These are phyloP conservation scores for Penicillium sp. DNA, from an alignment of 2,329 filamentous ascomycete species.

Conservation along the genomic window DNA sequence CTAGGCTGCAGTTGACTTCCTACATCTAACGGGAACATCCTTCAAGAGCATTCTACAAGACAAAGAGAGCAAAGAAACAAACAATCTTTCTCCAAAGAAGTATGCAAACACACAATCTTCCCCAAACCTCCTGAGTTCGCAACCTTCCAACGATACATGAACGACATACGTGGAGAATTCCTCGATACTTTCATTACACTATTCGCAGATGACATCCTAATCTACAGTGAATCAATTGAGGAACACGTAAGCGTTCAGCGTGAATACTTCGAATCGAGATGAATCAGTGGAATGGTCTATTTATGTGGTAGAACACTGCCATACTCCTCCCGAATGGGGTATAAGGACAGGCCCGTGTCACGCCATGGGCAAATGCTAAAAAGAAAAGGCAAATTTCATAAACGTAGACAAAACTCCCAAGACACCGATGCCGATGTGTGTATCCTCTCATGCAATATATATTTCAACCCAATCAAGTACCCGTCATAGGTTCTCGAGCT, in stretches of 20 bases:
- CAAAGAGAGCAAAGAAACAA: no score
- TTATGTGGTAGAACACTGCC: background rate
- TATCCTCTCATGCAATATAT: conserved; percentile 8
- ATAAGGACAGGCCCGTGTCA: conserved; percentile 4
- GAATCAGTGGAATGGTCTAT: background rate
- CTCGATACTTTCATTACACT: no score
- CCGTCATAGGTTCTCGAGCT: conserved; percentile 41
- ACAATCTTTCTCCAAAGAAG: no score
- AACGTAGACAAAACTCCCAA: conserved; percentile 10
- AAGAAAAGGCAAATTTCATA: conserved; percentile 1
- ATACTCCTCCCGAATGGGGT: conserved; percentile 4
- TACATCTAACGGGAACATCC: no score
- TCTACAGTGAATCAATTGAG: background rate
- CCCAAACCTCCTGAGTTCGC: no score
- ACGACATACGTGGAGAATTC: no score
- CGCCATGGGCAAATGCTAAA: conserved; percentile 2
- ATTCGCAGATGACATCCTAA: no score
- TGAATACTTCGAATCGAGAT: background rate
- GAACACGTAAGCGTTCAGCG: no score
- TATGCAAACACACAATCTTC: no score
- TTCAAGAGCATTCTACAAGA: no score
- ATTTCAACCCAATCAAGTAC: background rate
- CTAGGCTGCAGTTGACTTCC: no score
- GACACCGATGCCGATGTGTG: conserved; percentile 11
- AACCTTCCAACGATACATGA: no score